phyloP scores from a whole-genome alignment of 495 filamentous ascomycete genomes.

The Annulohypoxylon stygium region DNA sequence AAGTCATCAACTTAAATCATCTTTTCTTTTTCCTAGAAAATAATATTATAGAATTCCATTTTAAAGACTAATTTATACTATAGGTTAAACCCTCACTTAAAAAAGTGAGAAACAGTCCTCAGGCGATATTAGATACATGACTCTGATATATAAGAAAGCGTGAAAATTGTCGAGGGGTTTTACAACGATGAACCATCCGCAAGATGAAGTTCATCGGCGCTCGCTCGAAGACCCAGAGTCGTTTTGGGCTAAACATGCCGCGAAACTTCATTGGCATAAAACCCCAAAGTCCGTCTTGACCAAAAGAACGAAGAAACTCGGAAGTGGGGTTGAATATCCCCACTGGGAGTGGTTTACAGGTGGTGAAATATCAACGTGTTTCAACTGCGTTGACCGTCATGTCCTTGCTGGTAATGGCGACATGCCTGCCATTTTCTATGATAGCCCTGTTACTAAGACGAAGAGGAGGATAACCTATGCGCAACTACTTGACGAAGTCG shows the following conservation, averaged over 20 bases:
- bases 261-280: conserved; percentile 83
- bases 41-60: conserved; percentile 7
- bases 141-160: conserved; percentile 9
- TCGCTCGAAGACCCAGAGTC: conserved; percentile 72
- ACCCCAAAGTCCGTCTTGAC: conserved; percentile 66
- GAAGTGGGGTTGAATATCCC: conserved; percentile 56
- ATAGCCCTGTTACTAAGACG: conserved; percentile 83
- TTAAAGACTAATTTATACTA: conserved; percentile 8
- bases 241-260: conserved; percentile 85
- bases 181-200: conserved; percentile 53
- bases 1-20: not conserved
- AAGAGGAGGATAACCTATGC: conserved; percentile 80
- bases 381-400: conserved; percentile 92
- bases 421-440: conserved; percentile 83
- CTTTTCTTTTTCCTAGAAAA: not conserved
- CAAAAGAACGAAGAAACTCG: conserved; percentile 58
- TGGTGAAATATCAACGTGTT: conserved; percentile 89
- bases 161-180: not conserved
- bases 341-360: conserved; percentile 92
- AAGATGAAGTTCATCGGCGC: conserved; percentile 64
- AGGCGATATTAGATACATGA: not conserved
- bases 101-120: not conserved
- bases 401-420: conserved; percentile 80
- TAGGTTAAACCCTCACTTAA: conserved; percentile 2
- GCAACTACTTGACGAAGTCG: conserved; percentile 84